Conservation (phyloP, 2,329 filamentous ascomycete species). For the Calonectria multiphialidica region DNA sequence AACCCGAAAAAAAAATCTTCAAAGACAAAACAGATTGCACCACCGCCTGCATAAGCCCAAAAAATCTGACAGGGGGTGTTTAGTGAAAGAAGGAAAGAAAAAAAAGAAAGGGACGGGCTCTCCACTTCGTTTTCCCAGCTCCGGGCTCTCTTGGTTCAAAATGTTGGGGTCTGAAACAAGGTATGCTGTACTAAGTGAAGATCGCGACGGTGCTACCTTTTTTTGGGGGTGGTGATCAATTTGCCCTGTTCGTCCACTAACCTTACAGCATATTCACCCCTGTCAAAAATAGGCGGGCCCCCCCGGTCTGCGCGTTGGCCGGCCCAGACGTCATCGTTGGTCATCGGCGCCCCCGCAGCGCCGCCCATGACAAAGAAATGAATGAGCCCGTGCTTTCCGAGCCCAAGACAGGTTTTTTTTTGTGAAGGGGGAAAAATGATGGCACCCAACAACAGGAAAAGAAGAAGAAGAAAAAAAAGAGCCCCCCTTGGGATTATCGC, state of each 20-base stretch:
- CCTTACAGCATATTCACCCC: not conserved
- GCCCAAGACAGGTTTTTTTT: not conserved
- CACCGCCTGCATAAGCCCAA: not conserved
- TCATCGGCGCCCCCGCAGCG: not conserved
- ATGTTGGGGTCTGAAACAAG: not conserved
- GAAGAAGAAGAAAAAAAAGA: not conserved
- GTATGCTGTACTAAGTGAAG: not conserved
- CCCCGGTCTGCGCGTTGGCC: not conserved
- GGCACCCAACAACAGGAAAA: not conserved
- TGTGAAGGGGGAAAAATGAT: no score
- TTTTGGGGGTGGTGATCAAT: not conserved
- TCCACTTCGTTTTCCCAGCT: no score
- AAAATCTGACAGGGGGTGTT: no score
- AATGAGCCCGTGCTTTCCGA: not conserved
- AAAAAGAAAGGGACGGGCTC: no score
- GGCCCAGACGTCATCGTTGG: not conserved
- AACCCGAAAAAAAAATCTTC: not conserved
- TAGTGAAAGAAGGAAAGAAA: no score
- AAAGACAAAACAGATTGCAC: not conserved
- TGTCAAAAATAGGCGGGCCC: not conserved
- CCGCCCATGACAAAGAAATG: not conserved
- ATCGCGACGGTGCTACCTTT: not conserved
- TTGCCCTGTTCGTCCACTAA: not conserved
- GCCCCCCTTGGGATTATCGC: not conserved
- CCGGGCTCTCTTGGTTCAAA: not conserved